Base-by-base conservation (phyloP, 208 protist genomes). In the Acanthamoeba comandoni region DNA sequence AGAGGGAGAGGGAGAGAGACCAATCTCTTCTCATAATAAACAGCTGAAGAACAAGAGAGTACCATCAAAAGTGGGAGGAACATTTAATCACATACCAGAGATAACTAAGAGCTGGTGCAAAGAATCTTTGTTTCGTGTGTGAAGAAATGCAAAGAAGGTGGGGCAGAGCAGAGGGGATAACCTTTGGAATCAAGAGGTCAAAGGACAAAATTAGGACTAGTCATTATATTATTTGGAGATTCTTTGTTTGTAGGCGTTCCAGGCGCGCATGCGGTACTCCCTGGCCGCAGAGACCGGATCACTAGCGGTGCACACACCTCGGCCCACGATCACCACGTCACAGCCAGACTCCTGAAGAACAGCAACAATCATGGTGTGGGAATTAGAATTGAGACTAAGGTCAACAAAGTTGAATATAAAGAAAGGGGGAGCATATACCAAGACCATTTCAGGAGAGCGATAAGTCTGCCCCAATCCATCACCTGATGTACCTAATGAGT, bases 281-380 rank as follows among this genome's bases (percentile, higher is more conserved):
- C 77, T 58, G 2, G 95, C 94, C 35, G 86, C 87, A 24, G 57
- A 43, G n/a, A 84, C 49, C 19, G 71, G 65, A 35, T 96, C 82
- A 24, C 9, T 19, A 2, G 48, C 79, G 15, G 95, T 58, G 39
- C 92, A 95, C 70, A 97, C 94, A 65, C 96, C 96, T 62, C 96
- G 87, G 24, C 96, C 96, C 0, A 97, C 96, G 53, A 96, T 96
- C 71, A 97, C 96, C 2, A 97, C 87, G 82, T 97, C 96, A 53
- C 93, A 94, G 24, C 91, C 90, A 12, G 57, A 75, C 1, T 75
- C 62, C 82, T 86, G 53, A 35, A 13, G 11, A 58, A 17, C 9
- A 15, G 12, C 12, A 24, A 17, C 8, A n/a, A 29, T 69, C 29
- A 17, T 73, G 29, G n/a, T 51, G 67, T 48, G 8, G 39, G 26